Percentiles rank a stretch among this genome's conserved stretches.
phyloP scores from a whole-genome alignment of 768 basidiomycete genomes.

The Tricholoma hemisulphureum region DNA sequence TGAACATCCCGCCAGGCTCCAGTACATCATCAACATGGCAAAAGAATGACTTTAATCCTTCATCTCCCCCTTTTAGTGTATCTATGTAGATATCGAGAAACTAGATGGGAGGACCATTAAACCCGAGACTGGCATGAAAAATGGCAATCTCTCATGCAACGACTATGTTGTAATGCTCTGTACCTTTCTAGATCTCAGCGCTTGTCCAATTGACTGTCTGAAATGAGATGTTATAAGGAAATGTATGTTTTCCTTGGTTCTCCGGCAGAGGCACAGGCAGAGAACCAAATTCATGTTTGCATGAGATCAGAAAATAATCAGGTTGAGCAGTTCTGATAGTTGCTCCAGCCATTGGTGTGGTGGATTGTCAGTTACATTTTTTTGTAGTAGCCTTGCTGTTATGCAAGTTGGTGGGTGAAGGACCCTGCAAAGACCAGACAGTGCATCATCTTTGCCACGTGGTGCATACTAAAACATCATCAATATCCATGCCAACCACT shows the following conservation, averaged over 20 bases:
- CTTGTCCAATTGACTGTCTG: constrained; percentile 73
- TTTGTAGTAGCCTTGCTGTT: constrained; percentile 1
- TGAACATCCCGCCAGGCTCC: constrained; percentile 59
- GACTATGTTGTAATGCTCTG: constrained; percentile 69
- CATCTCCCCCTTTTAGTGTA: constrained; percentile 79
- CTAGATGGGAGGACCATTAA: constrained; percentile 33
- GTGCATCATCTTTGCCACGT: constrained; percentile 73
- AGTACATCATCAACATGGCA: constrained; percentile 55
- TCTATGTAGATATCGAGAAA: constrained; percentile 90
- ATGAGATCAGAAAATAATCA: constrained; percentile 75
- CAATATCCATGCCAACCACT: constrained; percentile 85
- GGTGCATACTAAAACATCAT: constrained; percentile 64
- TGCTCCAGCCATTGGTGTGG: not conserved
- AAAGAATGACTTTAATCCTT: constrained; percentile 69
- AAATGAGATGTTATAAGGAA: constrained; percentile 81
- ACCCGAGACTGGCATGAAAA: not conserved
- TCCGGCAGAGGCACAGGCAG: constrained; percentile 60
- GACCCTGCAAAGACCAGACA: constrained; percentile 69
- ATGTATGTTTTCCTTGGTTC: constrained; percentile 37
- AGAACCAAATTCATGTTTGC: constrained; percentile 72
- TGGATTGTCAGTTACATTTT: constrained; percentile 25
- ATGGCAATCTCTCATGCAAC: constrained; percentile 57
- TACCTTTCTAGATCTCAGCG: constrained; percentile 52
- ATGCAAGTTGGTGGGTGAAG: constrained; percentile 15
- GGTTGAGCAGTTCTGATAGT: constrained; percentile 4